Conservation (phyloP, 306 rosid species). For the Vigna trinervia region DNA sequence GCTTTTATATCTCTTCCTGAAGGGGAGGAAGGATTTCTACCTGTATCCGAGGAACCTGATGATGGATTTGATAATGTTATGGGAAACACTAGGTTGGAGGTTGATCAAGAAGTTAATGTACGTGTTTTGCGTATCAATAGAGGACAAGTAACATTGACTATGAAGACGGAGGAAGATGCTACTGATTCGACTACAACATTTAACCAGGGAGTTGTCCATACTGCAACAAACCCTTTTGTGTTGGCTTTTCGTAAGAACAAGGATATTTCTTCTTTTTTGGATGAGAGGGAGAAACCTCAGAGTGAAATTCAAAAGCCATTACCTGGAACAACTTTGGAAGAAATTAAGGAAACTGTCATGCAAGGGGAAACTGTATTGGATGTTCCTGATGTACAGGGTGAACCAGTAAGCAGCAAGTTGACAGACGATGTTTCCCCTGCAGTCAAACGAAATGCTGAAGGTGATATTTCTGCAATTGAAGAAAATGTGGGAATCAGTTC, state of each 20-base stretch:
- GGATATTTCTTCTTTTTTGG: constrained; percentile 83
- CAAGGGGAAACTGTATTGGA: constrained; percentile 41
- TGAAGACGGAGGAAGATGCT: constrained; percentile 86
- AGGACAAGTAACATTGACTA: constrained; percentile 90
- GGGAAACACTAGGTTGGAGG: constrained; percentile 79
- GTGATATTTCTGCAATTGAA: constrained; percentile 45
- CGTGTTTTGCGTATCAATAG: constrained; percentile 81
- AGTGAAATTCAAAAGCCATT: constrained; percentile 49
- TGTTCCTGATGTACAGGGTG: constrained; percentile 51
- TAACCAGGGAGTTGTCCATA: constrained; percentile 62
- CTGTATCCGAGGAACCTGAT: constrained; percentile 72
- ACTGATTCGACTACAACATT: constrained; percentile 47
- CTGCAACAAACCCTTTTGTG: constrained; percentile 86
- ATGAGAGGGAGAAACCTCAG: constrained; percentile 70
- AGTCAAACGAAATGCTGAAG: constrained; percentile 46
- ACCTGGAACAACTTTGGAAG: constrained; percentile 51
- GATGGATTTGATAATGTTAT: constrained; percentile 73
- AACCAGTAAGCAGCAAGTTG: constrained; percentile 46
- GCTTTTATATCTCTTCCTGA: constrained; percentile 92
- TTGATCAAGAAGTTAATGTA: constrained; percentile 84
- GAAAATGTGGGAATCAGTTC: constrained; percentile 48
- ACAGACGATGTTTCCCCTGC: constrained; percentile 46
- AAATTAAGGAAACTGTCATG: constrained; percentile 46
- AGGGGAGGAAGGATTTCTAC: constrained; percentile 98
- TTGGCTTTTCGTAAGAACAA: constrained; percentile 90